Base-by-base conservation (phyloP, 2,329 filamentous ascomycete genomes). In the Cytospora piceae region DNA sequence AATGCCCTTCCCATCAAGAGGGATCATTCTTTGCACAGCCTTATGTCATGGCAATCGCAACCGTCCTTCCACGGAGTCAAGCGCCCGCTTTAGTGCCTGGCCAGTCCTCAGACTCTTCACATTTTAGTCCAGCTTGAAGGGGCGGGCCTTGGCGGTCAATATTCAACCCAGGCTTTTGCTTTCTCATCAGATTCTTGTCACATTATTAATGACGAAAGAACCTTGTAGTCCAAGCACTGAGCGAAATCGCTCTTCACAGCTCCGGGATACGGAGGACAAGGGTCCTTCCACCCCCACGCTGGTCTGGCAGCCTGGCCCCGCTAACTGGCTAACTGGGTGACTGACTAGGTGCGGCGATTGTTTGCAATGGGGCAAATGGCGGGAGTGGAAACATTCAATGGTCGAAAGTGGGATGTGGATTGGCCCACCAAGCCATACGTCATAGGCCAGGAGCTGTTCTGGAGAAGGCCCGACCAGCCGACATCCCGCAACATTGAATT, bases 121-220 rank as follows among this genome's bases (percentile, higher is more conserved):
- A 49, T 24, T 24, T 4, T 12, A 49, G 46, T n/a, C 24, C n/a
- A 49, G 6, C 6, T 24, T 24, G 24, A 24, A 49, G n/a, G 46
- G n/a, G 15, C 7, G 39, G 7, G 27, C 27, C 34, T 22, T 49
- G n/a, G 46, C 17, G 39, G 20, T 5, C 37, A 39, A 17, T 17
- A 39, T 39, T 39, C 15, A 2, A 12, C 32, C 37, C 37, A 39
- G 37, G 15, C 12, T n/a, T 42, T 42, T 42, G 17, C 39, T 42
- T 42, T n/a, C 46, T 49, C 46, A 49, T 49, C 46, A 4, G 12
- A 37, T 34, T 17, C 12, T 15, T 51, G 22, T 24, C 20, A 52
- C 53, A 63, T 63, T 63, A 63, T 57, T 57, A 63, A 63, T 63
- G 61, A 39, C 27, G 37, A 62, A 32, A 24, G 22, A 37, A 31